These are phyloP conservation scores for Avena insularis DNA, from an alignment of 176 grass and related monocot species.

Conservation along the genomic window DNA sequence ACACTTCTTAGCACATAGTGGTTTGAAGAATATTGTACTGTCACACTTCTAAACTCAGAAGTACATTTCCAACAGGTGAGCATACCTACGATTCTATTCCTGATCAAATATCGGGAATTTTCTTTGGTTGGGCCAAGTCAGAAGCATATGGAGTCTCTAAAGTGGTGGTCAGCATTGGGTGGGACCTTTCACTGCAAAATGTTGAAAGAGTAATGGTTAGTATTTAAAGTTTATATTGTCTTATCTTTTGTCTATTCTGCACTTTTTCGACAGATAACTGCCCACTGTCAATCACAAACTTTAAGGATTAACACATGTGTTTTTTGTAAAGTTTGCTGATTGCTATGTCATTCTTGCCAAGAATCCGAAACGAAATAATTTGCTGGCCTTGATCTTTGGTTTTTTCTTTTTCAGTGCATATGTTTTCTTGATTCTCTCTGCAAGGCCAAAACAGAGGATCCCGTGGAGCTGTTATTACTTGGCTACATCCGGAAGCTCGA, in stretches of 20 bases:
- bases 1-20: background rate
- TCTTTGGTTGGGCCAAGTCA: slow-evolving; percentile 78
- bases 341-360: background rate
- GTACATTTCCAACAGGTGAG: slow-evolving; percentile 52
- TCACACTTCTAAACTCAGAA: slow-evolving; percentile 9
- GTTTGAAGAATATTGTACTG: background rate
- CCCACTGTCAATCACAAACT: background rate
- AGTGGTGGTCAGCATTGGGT: slow-evolving; percentile 66
- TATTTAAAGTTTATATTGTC: slow-evolving; percentile 19
- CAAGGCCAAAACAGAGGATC: slow-evolving; percentile 33
- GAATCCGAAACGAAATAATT: background rate
- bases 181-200: slow-evolving; percentile 57
- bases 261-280: background rate
- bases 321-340: background rate
- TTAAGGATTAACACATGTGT: background rate
- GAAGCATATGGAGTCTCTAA: slow-evolving; percentile 58
- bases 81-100: slow-evolving; percentile 66
- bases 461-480: slow-evolving; percentile 60
- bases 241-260: slow-evolving; percentile 1
- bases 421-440: slow-evolving; percentile 51
- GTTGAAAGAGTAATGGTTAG: slow-evolving; percentile 68
- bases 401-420: slow-evolving; percentile 54
- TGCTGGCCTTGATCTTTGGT: slow-evolving; percentile 19
- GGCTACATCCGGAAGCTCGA: slow-evolving; percentile 73
- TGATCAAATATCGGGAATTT: slow-evolving; percentile 77